Evolutionary conservation across 805 yeast genomes (phyloP).

Genomic region (Metschnikowia anglica): DNA sequence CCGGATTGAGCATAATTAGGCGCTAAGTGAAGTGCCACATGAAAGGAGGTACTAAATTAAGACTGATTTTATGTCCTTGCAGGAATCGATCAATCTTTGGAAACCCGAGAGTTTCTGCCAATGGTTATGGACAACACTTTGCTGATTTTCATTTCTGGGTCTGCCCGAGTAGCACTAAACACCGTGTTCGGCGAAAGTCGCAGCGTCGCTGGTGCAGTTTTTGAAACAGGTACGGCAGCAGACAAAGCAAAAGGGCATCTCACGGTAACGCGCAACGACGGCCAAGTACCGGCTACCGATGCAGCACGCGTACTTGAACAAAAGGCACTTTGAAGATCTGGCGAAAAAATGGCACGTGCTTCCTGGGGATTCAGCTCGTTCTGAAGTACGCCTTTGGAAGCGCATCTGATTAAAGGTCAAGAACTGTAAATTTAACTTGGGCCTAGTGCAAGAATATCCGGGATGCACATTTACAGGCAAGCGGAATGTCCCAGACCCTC

Average conservation of each 20-base stretch:
- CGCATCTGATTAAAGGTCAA: no score
- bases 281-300: background rate
- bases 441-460: background rate
- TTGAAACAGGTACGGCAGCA: constrained; percentile 7
- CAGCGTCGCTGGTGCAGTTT: constrained; percentile 2
- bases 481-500: background rate
- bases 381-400: no score
- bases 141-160: no score
- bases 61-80: no score
- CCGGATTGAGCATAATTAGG: background rate
- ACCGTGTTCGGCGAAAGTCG: background rate
- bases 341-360: background rate
- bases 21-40: background rate
- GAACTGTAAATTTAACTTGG: background rate
- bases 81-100: no score
- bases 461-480: background rate
- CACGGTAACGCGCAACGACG: constrained; percentile 6
- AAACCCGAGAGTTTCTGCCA: no score
- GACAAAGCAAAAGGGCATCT: background rate
- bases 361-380: no score
- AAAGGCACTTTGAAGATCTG: background rate
- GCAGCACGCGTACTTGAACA: background rate
- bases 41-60: background rate
- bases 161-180: background rate
- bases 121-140: no score